Evolutionary conservation across 768 basidiomycete species (phyloP).

Genomic region (Daedaleopsis nitida): DNA sequence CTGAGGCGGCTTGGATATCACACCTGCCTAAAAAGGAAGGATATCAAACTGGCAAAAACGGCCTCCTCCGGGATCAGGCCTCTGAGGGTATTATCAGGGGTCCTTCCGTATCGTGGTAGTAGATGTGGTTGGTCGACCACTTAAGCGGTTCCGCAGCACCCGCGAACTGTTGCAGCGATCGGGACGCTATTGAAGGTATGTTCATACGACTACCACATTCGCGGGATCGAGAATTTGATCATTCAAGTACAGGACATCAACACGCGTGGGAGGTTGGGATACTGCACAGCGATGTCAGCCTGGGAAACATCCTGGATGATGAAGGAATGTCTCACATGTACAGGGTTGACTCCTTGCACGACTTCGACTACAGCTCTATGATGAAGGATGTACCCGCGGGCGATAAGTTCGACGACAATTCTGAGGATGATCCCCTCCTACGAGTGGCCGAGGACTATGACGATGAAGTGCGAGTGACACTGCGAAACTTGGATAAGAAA

Average conservation of each 20-base stretch:
- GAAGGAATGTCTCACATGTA: not conserved
- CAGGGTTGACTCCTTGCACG: slow-evolving; percentile 12
- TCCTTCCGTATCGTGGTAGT: not conserved
- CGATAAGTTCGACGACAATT: not conserved
- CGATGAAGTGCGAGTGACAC: no score
- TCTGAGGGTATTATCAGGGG: no score
- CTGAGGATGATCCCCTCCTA: not conserved
- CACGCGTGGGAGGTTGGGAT: slow-evolving; percentile 10
- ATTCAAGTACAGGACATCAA: slow-evolving; percentile 3
- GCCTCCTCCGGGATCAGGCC: no score
- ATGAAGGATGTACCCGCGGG: not conserved
- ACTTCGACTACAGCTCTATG: slow-evolving; percentile 12
- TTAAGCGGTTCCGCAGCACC: slow-evolving; percentile 7
- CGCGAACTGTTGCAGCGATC: slow-evolving; percentile 14
- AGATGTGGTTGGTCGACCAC: slow-evolving; percentile 9
- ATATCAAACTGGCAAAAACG: no score
- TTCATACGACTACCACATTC: not conserved
- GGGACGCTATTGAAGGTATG: slow-evolving; percentile 17
- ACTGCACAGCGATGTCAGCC: slow-evolving; percentile 20
- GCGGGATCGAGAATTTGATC: not conserved
- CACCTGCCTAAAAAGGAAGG: no score
- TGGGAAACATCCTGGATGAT: slow-evolving; percentile 17
- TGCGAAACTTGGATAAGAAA: no score
- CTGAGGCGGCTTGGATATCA: no score
- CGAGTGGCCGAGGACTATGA: not conserved